Conservation (phyloP, 2,329 filamentous ascomycete species). For the Ophiognomonia clavigignenti-juglandacearum region DNA sequence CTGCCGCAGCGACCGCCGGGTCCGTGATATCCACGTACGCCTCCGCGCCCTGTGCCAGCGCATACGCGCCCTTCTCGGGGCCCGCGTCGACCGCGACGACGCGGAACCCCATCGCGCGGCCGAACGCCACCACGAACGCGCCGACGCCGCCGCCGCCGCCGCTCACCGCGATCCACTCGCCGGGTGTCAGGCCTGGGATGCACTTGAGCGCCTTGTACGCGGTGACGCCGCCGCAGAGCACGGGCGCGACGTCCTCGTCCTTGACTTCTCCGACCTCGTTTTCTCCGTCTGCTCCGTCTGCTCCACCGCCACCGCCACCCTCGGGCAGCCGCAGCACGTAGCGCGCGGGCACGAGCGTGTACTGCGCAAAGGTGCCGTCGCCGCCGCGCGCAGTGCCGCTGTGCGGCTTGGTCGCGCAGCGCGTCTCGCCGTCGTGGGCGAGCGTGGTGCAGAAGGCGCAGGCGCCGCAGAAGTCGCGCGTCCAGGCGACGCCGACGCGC, state of each 20-base stretch:
- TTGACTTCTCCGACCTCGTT: conserved; percentile 21
- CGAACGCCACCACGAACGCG: conserved; percentile 32
- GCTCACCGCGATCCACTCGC: conserved; percentile 31
- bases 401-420: conserved; percentile 28
- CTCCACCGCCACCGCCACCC: conserved; percentile 16
- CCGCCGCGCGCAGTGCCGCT: conserved; percentile 25
- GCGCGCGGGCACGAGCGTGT: conserved; percentile 28
- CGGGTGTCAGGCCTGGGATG: conserved; percentile 23
- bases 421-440: conserved; percentile 28
- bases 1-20: conserved; percentile 5
- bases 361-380: conserved; percentile 36
- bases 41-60: conserved; percentile 30
- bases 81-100: conserved; percentile 35
- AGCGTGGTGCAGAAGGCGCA: conserved; percentile 26
- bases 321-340: conserved; percentile 29
- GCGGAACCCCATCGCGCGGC: conserved; percentile 36
- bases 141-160: conserved; percentile 37
- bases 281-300: too few species aligned
- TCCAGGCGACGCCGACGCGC: conserved; percentile 35
- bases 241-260: conserved; percentile 34
- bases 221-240: conserved; percentile 38
- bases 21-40: conserved; percentile 30
- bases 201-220: conserved; percentile 36
- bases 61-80: conserved; percentile 23
- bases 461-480: conserved; percentile 29